Evolutionary conservation across 257 asterid species (phyloP).

Genomic region (Avicennia marina): DNA sequence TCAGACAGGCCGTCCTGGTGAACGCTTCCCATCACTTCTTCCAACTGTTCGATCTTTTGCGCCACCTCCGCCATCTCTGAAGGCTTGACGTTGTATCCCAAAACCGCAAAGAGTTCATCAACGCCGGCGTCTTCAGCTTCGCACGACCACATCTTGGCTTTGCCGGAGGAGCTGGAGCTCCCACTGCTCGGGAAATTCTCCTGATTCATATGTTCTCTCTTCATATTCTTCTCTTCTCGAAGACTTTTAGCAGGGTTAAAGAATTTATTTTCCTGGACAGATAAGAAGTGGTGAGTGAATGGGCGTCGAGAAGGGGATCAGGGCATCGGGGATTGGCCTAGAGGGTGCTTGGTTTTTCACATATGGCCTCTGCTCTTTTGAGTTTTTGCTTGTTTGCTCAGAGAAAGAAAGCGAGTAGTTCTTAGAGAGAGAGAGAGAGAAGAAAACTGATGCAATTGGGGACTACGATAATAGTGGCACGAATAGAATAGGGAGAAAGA

Average conservation of each 20-base stretch:
- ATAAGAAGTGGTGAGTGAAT: not conserved
- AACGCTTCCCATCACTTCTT: conserved; percentile 45
- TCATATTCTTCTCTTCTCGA: conserved; percentile 11
- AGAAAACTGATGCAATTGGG: conserved; percentile 18
- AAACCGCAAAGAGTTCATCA: conserved; percentile 63
- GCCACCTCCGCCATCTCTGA: conserved; percentile 76
- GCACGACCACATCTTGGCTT: conserved; percentile 40
- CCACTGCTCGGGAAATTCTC: conserved; percentile 27
- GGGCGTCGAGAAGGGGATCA: conserved; percentile 14
- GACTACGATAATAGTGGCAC: conserved; percentile 24
- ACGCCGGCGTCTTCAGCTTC: conserved; percentile 33
- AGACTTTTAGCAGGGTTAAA: not conserved
- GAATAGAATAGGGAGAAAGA: conserved; percentile 16
- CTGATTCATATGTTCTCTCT: conserved; percentile 18
- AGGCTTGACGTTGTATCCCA: conserved; percentile 61
- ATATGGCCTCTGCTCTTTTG: conserved; percentile 26
- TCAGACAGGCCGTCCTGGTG: conserved; percentile 37
- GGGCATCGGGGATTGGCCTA: conserved; percentile 33
- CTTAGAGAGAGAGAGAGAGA: conserved; percentile 9
- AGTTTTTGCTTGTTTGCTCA: conserved; percentile 16
- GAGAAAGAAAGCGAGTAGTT: not conserved
- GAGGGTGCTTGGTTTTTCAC: conserved; percentile 38
- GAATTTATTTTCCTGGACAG: not conserved
- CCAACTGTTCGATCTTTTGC: conserved; percentile 63
- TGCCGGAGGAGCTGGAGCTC: conserved; percentile 27